Evolutionary conservation across 139 green algal genomes (phyloP), one percentile per base, ranked within the genome.

Genomic region (Chlorella sp.): DNA sequence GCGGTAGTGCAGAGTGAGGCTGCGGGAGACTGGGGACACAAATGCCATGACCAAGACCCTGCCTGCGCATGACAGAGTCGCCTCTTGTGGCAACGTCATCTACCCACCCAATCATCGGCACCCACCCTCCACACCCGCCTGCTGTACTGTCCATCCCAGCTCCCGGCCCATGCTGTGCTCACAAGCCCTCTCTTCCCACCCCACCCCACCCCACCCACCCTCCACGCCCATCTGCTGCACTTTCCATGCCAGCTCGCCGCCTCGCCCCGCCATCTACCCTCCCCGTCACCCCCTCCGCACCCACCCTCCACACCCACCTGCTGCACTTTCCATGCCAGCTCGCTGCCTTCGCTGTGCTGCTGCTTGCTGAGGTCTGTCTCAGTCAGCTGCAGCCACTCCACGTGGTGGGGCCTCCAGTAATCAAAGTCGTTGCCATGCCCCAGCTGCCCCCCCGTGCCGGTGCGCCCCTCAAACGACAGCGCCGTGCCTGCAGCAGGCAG

Each of bases 401-500:
- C 89, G 9, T 48, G 34, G 37, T 90, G 85, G 0, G 93, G 93
- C 15, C 19, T 66, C 92, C 92, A 95, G 81, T 89, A 93, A 61
- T 95, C 93, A 81, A 90, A 91, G 1, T 95, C 93, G 42, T 94
- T 90, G 73, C 89, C 92, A 11, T 92, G 85, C 18, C 93, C 92
- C 42, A 95, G 92, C 90, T 95, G 93, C 5, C 93, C 93, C 0
- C 93, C 93, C 14, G 80, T 90, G 69, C 92, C 90, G 34, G 36
- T 84, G 42, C 48, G 26, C 32, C 86, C 60, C 30, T 94, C 86
- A 4, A 91, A 82, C 40, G 81, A 88, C 32, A 86, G 42, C 22
- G 91, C 75, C 1, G 87, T 89, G 42, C 89, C 91, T 92, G 86
- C 85, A 81, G 21, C 28, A 24, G 40, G 42, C 2, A 26, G 14